Conservation (phyloP, 352 stramenopile species). For the Aphanomyces invadans region DNA sequence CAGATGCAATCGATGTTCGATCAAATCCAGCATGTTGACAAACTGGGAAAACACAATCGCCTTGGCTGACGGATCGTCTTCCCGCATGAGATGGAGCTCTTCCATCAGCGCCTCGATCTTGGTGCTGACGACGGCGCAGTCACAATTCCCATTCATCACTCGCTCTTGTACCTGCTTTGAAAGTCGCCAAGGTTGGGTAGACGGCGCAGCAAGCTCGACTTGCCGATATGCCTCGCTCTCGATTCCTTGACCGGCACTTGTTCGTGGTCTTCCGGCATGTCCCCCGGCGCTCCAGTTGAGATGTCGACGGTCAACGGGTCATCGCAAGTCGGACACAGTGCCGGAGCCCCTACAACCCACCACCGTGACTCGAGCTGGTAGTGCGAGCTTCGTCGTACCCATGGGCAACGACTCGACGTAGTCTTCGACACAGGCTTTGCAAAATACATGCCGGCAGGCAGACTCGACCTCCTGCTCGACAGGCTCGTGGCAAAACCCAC, state of each 20-base stretch:
- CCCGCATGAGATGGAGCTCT: slow-evolving; percentile 92
- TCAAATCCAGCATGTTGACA: slow-evolving; percentile 99
- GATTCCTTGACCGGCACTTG: background rate
- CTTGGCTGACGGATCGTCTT: slow-evolving; percentile 91
- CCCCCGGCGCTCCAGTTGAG: slow-evolving; percentile 24
- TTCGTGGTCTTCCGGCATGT: background rate
- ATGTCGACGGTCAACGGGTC: slow-evolving; percentile 83
- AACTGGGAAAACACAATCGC: slow-evolving; percentile 99
- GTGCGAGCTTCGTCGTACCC: background rate
- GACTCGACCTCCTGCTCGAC: slow-evolving; percentile 83
- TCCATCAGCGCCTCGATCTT: slow-evolving; percentile 98
- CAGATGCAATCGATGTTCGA: slow-evolving; percentile 92
- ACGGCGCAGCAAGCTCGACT: slow-evolving; percentile 27
- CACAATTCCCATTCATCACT: slow-evolving; percentile 29
- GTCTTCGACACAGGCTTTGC: slow-evolving; percentile 75
- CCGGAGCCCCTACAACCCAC: slow-evolving; percentile 33
- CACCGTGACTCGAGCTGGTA: background rate
- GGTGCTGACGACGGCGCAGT: slow-evolving; percentile 86
- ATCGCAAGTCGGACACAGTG: slow-evolving; percentile 71
- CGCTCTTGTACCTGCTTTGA: slow-evolving; percentile 65
- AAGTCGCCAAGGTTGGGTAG: slow-evolving; percentile 51
- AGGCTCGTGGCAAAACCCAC: slow-evolving; percentile 91
- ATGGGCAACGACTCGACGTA: slow-evolving; percentile 64
- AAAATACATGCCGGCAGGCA: slow-evolving; percentile 90
- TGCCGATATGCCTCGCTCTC: slow-evolving; percentile 4